Conservation (phyloP, 1,284 basidiomycete genomes). For the Peniophora sp. region DNA sequence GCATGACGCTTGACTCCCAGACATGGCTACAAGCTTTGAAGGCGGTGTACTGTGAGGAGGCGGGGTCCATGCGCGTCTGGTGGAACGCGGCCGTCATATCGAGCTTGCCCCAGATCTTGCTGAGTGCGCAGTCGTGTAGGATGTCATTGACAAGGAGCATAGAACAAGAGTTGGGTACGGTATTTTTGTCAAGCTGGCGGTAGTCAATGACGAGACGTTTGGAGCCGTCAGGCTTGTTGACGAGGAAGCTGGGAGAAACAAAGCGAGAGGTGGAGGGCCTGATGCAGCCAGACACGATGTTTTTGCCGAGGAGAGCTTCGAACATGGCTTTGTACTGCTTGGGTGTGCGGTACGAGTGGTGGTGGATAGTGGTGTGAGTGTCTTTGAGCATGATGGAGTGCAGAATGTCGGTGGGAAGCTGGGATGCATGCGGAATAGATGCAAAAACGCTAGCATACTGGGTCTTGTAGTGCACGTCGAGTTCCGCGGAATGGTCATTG, state of each 20-base stretch:
- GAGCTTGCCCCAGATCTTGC: constrained; percentile 25
- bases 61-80: constrained; percentile 27
- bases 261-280: constrained; percentile 18
- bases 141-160: constrained; percentile 30
- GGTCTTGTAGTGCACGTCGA: too few relatives aligned
- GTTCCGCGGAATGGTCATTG: too few relatives aligned
- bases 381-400: constrained; percentile 19
- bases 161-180: constrained; percentile 24
- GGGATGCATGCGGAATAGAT: constrained; percentile 9
- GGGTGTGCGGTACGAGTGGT: constrained; percentile 15
- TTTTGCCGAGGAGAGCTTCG: constrained; percentile 17
- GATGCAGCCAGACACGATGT: constrained; percentile 23
- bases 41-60: constrained; percentile 27
- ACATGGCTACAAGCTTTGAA: constrained; percentile 29
- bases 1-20: constrained; percentile 37
- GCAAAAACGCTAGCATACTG: too few relatives aligned
- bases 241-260: constrained; percentile 27
- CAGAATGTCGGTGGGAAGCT: constrained; percentile 18
- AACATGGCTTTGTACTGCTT: constrained; percentile 19
- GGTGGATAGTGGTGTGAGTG: constrained; percentile 12
- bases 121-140: constrained; percentile 21
- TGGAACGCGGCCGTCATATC: constrained; percentile 37
- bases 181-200: constrained; percentile 27
- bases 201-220: constrained; percentile 37
- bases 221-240: constrained; percentile 29